A percentile compares a stretch with the other conserved stretches of the same genome.
These are phyloP conservation scores for Boletellus ananas DNA, from an alignment of 768 basidiomycete genomes.

Conservation along the genomic window DNA sequence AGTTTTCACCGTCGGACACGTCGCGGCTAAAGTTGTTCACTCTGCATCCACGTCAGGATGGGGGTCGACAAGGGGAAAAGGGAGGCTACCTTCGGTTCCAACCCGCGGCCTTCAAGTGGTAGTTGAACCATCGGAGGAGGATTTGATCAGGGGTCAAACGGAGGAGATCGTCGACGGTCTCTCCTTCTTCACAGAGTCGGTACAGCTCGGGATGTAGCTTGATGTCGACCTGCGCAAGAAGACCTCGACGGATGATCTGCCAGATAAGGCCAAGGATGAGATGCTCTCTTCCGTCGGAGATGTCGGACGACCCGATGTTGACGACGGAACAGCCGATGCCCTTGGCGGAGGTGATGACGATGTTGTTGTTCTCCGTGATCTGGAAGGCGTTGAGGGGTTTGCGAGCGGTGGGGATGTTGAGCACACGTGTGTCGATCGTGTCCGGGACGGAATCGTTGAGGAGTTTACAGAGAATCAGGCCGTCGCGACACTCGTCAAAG, in stretches of 20 bases:
- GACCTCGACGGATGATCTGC: constrained; percentile 94
- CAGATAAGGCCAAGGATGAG: constrained; percentile 97
- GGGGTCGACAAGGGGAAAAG: not conserved
- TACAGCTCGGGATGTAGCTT: constrained; percentile 98
- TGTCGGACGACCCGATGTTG: constrained; percentile 93
- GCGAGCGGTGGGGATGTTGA: constrained; percentile 79
- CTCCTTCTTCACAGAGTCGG: constrained; percentile 91
- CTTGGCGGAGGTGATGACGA: constrained; percentile 96
- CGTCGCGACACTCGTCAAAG: constrained; percentile 95
- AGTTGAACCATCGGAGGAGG: constrained; percentile 98
- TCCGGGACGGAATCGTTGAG: constrained; percentile 99
- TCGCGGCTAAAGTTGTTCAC: constrained; percentile 98
- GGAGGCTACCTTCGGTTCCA: constrained; percentile 72
- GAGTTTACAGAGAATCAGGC: constrained; percentile 94
- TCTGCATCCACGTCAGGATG: constrained; percentile 38
- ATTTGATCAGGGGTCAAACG: constrained; percentile 96
- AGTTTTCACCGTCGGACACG: constrained; percentile 97
- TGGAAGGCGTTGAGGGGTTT: constrained; percentile 97
- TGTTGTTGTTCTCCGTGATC: constrained; percentile 99
- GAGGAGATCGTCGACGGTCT: constrained; percentile 94
- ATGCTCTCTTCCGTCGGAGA: constrained; percentile 92
- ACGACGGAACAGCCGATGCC: constrained; percentile 98
- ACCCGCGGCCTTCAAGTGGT: constrained; percentile 92
- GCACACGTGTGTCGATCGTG: constrained; percentile 96
- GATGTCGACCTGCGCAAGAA: constrained; percentile 94